Percentiles rank a stretch among this genome's conserved stretches.
These are phyloP conservation scores for Colletotrichum musicola DNA, from an alignment of 2,329 filamentous ascomycete species.

Conservation along the genomic window DNA sequence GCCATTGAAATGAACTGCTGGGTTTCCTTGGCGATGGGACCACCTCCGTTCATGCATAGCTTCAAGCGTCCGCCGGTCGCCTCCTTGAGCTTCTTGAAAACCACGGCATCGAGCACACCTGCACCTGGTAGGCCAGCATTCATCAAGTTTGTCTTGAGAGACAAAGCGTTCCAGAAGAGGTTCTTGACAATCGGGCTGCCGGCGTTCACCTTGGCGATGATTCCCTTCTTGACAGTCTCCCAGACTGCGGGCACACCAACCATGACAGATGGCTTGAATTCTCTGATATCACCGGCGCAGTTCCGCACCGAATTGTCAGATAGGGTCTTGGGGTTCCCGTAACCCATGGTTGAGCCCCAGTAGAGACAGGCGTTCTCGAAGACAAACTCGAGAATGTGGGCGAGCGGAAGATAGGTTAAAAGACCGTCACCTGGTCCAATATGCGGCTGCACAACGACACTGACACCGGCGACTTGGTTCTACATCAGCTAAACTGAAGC, in stretches of 20 bases:
- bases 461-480: constrained; percentile 78
- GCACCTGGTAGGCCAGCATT: constrained; percentile 72
- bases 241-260: constrained; percentile 91
- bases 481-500: background rate
- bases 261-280: constrained; percentile 85
- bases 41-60: constrained; percentile 88
- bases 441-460: constrained; percentile 80
- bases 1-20: constrained; percentile 90
- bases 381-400: constrained; percentile 91
- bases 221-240: constrained; percentile 93
- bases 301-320: constrained; percentile 86
- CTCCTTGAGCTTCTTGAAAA: constrained; percentile 94
- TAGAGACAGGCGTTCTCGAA: constrained; percentile 87
- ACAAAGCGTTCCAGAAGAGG: constrained; percentile 76
- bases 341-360: constrained; percentile 91
- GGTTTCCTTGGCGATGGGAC: constrained; percentile 86
- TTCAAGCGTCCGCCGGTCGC: constrained; percentile 86
- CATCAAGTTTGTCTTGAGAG: constrained; percentile 65
- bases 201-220: constrained; percentile 80
- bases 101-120: constrained; percentile 79
- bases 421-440: constrained; percentile 83
- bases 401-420: constrained; percentile 86
- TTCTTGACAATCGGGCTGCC: constrained; percentile 76
- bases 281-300: constrained; percentile 88
- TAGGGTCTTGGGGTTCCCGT: constrained; percentile 87